A percentile compares a stretch with the other conserved stretches of the same genome.
These are phyloP conservation scores for Pythium brachiatum DNA, from an alignment of 352 stramenopile species.

Conservation along the genomic window DNA sequence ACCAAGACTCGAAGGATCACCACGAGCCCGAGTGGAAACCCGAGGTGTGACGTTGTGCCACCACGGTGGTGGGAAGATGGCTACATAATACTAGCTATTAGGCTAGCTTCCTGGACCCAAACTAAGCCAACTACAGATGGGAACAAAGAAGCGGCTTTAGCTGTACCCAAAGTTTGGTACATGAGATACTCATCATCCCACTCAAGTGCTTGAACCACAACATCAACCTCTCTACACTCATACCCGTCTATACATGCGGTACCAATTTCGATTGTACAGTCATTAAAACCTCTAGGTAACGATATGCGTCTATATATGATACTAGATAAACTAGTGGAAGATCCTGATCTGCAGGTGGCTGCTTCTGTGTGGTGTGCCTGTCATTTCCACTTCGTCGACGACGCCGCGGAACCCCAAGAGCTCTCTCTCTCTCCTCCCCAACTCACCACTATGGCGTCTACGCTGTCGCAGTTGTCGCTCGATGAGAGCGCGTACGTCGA, in stretches of 20 bases:
- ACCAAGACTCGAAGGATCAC: not conserved
- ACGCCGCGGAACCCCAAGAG: slow-evolving; percentile 1
- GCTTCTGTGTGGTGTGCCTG: slow-evolving; percentile 18
- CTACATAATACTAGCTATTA: not conserved
- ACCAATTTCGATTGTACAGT: no score
- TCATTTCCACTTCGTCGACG: slow-evolving; percentile 23
- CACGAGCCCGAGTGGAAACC: not conserved
- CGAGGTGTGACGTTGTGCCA: not conserved
- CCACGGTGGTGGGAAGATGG: not conserved
- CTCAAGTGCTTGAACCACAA: not conserved
- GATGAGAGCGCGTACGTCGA: slow-evolving; percentile 79
- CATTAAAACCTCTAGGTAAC: no score
- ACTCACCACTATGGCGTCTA: slow-evolving; percentile 26
- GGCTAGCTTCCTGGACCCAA: no score
- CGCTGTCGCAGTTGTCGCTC: slow-evolving; percentile 42
- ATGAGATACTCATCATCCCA: not conserved
- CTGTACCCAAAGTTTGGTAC: not conserved
- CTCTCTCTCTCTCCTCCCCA: not conserved
- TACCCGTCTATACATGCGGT: no score
- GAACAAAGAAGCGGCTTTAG: not conserved
- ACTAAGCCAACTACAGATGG: not conserved
- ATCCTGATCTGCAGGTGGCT: not conserved
- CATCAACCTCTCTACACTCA: not conserved
- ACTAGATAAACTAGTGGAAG: not conserved
- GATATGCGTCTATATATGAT: not conserved